A percentile compares a stretch with the other conserved stretches of the same genome.
phyloP scores from a whole-genome alignment of 257 asterid genomes.

The Ocimum tenuiflorum region DNA sequence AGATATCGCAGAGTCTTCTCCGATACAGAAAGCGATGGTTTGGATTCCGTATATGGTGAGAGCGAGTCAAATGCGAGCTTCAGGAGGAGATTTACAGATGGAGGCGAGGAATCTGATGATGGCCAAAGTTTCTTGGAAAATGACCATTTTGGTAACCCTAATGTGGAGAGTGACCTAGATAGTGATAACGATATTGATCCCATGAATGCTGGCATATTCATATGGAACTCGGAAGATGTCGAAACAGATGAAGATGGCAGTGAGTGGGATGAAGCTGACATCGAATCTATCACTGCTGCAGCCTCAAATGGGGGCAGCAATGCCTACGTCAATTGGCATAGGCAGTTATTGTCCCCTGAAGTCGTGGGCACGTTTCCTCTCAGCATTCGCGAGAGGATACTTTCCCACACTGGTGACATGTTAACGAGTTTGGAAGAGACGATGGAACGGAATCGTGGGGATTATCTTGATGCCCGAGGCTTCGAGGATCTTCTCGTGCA shows the following conservation, averaged over 20 bases:
- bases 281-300: constrained; percentile 24
- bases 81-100: no score
- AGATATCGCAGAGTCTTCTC: constrained; percentile 62
- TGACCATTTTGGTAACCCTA: constrained; percentile 35
- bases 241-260: constrained; percentile 35
- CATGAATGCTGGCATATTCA: constrained; percentile 74
- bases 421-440: constrained; percentile 32
- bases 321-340: constrained; percentile 23
- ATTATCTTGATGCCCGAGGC: constrained; percentile 46
- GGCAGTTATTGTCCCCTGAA: constrained; percentile 34
- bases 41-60: constrained; percentile 70
- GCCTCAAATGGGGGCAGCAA: constrained; percentile 23
- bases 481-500: constrained; percentile 50
- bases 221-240: constrained; percentile 57
- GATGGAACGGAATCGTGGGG: constrained; percentile 31
- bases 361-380: constrained; percentile 28
- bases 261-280: constrained; percentile 62
- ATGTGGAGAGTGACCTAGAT: constrained; percentile 52
- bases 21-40: constrained; percentile 72
- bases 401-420: constrained; percentile 19
- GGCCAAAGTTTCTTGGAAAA: constrained; percentile 47
- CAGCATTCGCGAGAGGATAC: constrained; percentile 27
- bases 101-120: constrained; percentile 77
- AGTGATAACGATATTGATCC: constrained; percentile 87
- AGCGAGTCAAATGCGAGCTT: constrained; percentile 65